Percentiles rank a stretch among this genome's conserved stretches.
Conservation (phyloP, 257 asterid genomes). For the Fraxinus americana region DNA sequence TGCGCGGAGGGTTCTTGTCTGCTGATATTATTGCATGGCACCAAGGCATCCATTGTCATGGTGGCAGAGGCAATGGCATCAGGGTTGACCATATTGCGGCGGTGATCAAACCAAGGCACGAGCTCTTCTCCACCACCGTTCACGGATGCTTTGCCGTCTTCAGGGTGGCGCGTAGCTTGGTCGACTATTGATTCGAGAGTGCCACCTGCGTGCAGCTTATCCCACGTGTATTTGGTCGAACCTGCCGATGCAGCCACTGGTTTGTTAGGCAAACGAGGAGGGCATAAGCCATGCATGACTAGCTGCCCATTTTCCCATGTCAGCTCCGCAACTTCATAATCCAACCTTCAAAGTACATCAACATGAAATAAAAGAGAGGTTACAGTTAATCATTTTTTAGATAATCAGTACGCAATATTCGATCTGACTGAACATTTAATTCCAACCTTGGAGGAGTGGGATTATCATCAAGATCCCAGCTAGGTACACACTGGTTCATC, state of each 20-base stretch:
- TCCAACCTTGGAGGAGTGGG: slow-evolving; percentile 19
- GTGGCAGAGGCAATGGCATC: slow-evolving; percentile 25
- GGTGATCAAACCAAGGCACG: slow-evolving; percentile 61
- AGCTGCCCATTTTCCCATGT: slow-evolving; percentile 78
- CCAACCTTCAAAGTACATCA: slow-evolving; percentile 35
- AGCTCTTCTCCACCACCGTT: slow-evolving; percentile 30
- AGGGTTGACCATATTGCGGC: slow-evolving; percentile 21
- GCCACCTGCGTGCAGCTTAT: slow-evolving; percentile 61
- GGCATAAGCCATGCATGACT: slow-evolving; percentile 66
- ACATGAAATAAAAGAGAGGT: neutral
- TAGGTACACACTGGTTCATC: slow-evolving; percentile 79
- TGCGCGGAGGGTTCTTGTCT: slow-evolving; percentile 33
- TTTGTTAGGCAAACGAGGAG: slow-evolving; percentile 43
- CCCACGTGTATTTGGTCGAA: slow-evolving; percentile 46
- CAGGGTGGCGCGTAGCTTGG: slow-evolving; percentile 61
- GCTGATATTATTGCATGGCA: slow-evolving; percentile 51
- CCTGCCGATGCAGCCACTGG: slow-evolving; percentile 13
- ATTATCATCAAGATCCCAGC: slow-evolving; percentile 59
- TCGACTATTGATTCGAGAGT: slow-evolving; percentile 84
- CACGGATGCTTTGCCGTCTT: slow-evolving; percentile 26
- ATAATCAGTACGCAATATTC: neutral
- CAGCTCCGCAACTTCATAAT: slow-evolving; percentile 67
- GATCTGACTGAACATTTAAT: slow-evolving; percentile 16
- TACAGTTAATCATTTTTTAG: no score
- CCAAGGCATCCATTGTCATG: slow-evolving; percentile 56